phyloP scores from a whole-genome alignment of 306 rosid genomes.

The Corylus americana region DNA sequence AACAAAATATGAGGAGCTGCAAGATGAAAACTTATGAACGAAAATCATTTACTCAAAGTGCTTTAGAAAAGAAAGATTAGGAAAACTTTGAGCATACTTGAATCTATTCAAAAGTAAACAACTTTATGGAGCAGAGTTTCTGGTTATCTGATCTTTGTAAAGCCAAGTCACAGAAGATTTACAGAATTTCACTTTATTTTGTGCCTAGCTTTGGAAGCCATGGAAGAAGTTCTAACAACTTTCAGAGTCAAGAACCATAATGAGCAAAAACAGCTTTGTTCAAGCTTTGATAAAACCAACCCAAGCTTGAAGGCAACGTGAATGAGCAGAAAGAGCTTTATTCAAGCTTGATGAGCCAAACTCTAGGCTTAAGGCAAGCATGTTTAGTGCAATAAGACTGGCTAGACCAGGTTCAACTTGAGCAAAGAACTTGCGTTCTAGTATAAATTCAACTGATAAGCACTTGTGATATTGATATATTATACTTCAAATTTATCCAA shows the following conservation, averaged over 20 bases:
- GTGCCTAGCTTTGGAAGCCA: constrained; percentile 11
- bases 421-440: not conserved
- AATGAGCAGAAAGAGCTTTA: constrained; percentile 6
- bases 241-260: not conserved
- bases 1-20: constrained; percentile 21
- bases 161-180: not conserved
- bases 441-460: not conserved
- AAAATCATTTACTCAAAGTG: constrained; percentile 13
- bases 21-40: constrained; percentile 18
- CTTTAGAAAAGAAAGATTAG: constrained; percentile 5
- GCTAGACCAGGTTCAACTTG: not conserved
- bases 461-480: not conserved
- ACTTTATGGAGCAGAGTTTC: not conserved
- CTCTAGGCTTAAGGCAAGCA: not conserved
- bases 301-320: not conserved
- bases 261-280: constrained; percentile 5
- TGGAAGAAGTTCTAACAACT: constrained; percentile 9
- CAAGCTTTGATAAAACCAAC: not conserved
- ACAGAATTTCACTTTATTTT: not conserved
- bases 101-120: not conserved
- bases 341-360: not conserved
- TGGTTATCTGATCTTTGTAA: not conserved
- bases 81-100: not conserved
- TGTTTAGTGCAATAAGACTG: not conserved
- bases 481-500: not conserved